Conservation (phyloP, 768 basidiomycete species). For the Pisolithus orientalis region DNA sequence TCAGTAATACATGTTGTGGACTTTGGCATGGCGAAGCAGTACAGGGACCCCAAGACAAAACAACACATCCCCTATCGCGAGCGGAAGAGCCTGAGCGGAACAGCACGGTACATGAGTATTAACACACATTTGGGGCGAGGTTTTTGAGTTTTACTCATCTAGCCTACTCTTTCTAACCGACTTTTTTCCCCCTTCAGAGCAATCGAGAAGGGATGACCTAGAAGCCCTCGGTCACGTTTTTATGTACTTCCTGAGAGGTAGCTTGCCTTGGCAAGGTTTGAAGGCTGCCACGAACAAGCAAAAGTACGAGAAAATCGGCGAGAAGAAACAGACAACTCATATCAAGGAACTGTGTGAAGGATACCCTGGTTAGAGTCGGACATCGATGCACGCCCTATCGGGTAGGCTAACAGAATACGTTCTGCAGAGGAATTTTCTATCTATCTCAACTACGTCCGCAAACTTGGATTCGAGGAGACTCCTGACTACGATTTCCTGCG, state of each 20-base stretch:
- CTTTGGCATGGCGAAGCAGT: conserved; percentile 99
- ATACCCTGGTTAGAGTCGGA: conserved; percentile 66
- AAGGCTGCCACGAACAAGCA: conserved; percentile 99
- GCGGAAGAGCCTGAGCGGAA: conserved; percentile 93
- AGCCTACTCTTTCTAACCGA: conserved; percentile 1
- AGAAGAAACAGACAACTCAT: conserved; percentile 98
- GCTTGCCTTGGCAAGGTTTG: conserved; percentile 97
- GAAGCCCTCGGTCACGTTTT: conserved; percentile 99
- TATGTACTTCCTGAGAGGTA: conserved; percentile 98
- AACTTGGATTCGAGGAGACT: conserved; percentile 97
- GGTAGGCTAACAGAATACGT: conserved; percentile 2
- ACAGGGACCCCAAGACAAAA: conserved; percentile 97
- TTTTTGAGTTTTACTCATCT: conserved; percentile 24
- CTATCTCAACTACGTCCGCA: conserved; percentile 98
- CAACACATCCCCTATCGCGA: conserved; percentile 99
- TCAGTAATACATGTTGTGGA: conserved; percentile 90
- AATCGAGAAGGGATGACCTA: conserved; percentile 92
- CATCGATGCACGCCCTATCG: neutral
- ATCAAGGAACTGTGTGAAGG: conserved; percentile 97
- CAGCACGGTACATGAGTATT: conserved; percentile 99
- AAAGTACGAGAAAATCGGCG: conserved; percentile 99
- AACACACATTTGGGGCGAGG: conserved; percentile 98
- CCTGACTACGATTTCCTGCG: conserved; percentile 98
- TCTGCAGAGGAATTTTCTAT: conserved; percentile 91
- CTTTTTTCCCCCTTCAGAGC: conserved; percentile 42